Base-by-base conservation (phyloP, 2,329 filamentous ascomycete species). In the Fusarium oxysporum region DNA sequence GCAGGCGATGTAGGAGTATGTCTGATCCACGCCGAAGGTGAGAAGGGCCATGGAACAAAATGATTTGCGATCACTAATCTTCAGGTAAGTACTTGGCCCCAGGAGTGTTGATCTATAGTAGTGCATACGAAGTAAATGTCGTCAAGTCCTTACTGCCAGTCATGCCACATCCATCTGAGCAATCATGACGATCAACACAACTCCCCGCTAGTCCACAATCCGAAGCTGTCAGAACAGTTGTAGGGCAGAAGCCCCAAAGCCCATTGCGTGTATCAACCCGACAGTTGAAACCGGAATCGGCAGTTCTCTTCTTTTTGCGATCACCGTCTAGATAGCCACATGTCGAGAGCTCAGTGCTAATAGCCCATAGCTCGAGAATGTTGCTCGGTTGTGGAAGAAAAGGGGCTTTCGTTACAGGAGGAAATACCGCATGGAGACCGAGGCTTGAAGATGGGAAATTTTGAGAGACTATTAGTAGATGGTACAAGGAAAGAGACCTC, bases 231-330 rank as follows among this genome's bases (percentile, higher is more conserved):
- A 80, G 67, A 6, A 84, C 80, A 0, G 78, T 81, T 1, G 78
- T 81, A 2, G 81, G 80, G 53, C 82, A 85, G 74, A 84, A 82
- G 0, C 82, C 83, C 82, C 82, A 84, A 8, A 84, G 72, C 0
- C 76, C 80, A 23, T 81, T 75, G 8, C 62, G 41, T 2, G 77
- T 76, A 48, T 84, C 81, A 6, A 84, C 75, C 11, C 80, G 80
- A 60, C 81, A 84, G 70, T 82, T 77, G 44, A 73, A 84, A 0
- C 81, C 83, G 0, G 68, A 40, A 9, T 80, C 71, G 1, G 83
- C 82, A 0, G 80, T 81, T 19, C 82, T 76, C 5, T 74, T 58
- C 17, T 66, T 65, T 3, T 70, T 50, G 2, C 77, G 68, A 28
- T 84, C 73, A 11, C 82, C 82, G n/a, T 79, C 60, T 2, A 74